phyloP scores from a whole-genome alignment of 495 filamentous ascomycete genomes.

The Penicillium egyptiacum region DNA sequence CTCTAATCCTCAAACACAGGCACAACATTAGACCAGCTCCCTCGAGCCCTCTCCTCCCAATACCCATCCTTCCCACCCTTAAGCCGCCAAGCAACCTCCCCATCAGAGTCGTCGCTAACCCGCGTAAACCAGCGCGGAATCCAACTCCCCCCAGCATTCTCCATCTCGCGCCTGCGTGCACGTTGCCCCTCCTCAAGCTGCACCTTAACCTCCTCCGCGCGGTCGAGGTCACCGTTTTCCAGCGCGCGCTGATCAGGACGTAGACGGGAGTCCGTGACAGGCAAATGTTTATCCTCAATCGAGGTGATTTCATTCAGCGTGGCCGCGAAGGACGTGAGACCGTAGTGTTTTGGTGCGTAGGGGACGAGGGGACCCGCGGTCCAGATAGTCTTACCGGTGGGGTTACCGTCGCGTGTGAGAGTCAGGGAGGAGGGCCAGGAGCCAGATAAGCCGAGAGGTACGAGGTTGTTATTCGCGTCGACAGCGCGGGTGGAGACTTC shows the following conservation, averaged over 20 bases:
- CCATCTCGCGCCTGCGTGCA: conserved; percentile 68
- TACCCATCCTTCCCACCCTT: conserved; percentile 81
- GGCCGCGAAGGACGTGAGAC: conserved; percentile 83
- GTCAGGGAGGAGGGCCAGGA: conserved; percentile 80
- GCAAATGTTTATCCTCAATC: conserved; percentile 69
- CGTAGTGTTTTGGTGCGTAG: conserved; percentile 74
- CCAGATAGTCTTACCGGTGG: conserved; percentile 69
- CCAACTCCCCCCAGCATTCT: conserved; percentile 68
- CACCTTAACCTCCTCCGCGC: conserved; percentile 80
- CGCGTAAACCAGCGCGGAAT: conserved; percentile 79
- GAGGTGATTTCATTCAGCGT: conserved; percentile 82
- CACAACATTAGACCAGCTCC: conserved; percentile 68
- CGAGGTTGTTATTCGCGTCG: conserved; percentile 58
- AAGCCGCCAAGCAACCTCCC: conserved; percentile 78
- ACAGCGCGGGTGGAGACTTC: conserved; percentile 76
- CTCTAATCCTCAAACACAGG: conserved; percentile 62
- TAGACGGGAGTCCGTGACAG: conserved; percentile 77
- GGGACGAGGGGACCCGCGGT: conserved; percentile 70
- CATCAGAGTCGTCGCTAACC: conserved; percentile 51
- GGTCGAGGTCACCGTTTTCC: conserved; percentile 79
- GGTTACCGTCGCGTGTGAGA: conserved; percentile 57
- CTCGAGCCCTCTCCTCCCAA: conserved; percentile 79
- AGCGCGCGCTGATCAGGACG: conserved; percentile 90
- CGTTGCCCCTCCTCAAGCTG: conserved; percentile 85
- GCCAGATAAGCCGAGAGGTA: conserved; percentile 65